These are phyloP conservation scores for Balansia obtecta DNA, from an alignment of 2,329 filamentous ascomycete genomes.

Conservation along the genomic window DNA sequence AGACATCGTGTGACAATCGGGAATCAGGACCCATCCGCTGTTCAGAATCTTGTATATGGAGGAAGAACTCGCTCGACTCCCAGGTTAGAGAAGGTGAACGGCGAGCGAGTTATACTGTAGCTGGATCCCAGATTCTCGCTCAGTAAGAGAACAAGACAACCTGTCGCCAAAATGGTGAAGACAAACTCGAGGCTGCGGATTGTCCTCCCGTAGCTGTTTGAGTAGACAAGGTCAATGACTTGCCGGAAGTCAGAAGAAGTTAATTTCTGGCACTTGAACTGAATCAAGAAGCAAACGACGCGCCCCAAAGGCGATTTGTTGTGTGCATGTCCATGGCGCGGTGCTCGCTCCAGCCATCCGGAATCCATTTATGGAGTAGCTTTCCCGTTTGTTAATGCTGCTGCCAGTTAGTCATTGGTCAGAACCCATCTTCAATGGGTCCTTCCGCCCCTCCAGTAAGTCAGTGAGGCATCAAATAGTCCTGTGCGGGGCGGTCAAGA, in stretches of 20 bases:
- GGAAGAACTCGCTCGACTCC: background rate
- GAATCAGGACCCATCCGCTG: background rate
- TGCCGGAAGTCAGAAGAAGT: background rate
- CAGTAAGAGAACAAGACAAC: background rate
- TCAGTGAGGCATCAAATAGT: background rate
- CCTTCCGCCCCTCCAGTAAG: background rate
- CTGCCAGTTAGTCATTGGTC: background rate
- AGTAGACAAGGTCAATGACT: background rate
- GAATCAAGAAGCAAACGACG: background rate
- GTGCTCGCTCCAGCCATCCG: background rate
- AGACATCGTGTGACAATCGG: background rate
- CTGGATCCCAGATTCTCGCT: background rate
- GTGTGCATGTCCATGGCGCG: conserved; percentile 1
- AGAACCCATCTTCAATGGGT: background rate
- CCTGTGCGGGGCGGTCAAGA: background rate
- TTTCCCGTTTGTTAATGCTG: background rate
- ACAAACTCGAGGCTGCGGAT: too few species aligned
- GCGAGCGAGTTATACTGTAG: background rate
- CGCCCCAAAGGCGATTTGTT: background rate
- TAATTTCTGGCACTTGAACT: background rate
- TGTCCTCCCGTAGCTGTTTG: background rate
- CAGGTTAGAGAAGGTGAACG: background rate
- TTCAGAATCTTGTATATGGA: background rate
- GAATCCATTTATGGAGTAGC: background rate
- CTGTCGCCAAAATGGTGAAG: background rate